Evolutionary conservation across 2,329 filamentous ascomycete genomes (phyloP), one percentile per base, ranked within the genome.

Genomic region (Pseudophaeomoniella oleicola): DNA sequence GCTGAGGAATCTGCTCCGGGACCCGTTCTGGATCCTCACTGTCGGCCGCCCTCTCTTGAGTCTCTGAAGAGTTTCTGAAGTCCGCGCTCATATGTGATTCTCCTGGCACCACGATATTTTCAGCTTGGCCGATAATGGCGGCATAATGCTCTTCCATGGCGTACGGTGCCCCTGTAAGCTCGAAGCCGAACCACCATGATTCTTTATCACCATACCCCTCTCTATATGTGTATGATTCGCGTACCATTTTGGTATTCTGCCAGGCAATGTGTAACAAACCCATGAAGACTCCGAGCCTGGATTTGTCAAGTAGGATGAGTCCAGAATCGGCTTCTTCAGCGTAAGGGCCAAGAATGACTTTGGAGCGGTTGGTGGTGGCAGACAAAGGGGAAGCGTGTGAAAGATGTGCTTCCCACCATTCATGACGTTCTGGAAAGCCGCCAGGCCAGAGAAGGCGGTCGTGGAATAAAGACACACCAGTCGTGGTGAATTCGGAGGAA

Each of bases 201-300:
- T 66, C 63, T 42, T 66, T 66, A 27, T 67, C 63, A 0, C 63
- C 63, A 15, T 66, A 58, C 0, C 51, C 60, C 17, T 63, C 46
- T 19, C 50, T 49, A 39, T 63, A 65, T 1, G 61, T 63, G 9
- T 57, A 50, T 16, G 57, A 48, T 3, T 62, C 54, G 0, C 62
- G 54, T 6, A 27, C 22, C 0, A 40, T 44, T 5, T 53, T 45
- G 2, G 55, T 57, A 35, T 67, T 66, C 43, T 65, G 61, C 64
- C 62, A 66, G n/a, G 51, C 56, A 0, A 53, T 46, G 33, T 64
- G 62, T 4, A 67, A 42, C 2, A 66, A 44, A 0, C 53, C 63
- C 9, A 59, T 49, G 10, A 66, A 30, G 2, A 64, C 49, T 1
- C 53, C 47, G 0, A 56, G 39, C 1, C 58, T 50, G 0, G 51